Evolutionary conservation across 2,329 filamentous ascomycete genomes (phyloP), one percentile per base, ranked within the genome.

Genomic region (Epichloe gansuensis): DNA sequence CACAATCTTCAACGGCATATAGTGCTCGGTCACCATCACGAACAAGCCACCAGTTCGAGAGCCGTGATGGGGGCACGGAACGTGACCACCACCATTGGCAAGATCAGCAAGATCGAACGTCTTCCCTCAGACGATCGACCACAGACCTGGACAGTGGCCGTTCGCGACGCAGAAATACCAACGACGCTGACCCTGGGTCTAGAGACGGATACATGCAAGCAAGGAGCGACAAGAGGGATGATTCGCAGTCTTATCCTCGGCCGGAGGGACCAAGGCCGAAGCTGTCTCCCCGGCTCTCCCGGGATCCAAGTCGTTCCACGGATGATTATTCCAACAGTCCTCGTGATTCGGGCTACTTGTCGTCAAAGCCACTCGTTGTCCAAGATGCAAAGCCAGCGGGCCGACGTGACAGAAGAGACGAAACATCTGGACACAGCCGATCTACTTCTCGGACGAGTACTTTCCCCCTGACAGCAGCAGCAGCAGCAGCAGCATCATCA

Each of bases 271-370:
- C 63, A 3, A 54, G 53, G 12, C 39, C 54, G 7, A 56, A 49
- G 23, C 54, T 50, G 6, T 55, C 59, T 6, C 56, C 62, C 2
- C 54, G 57, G 38, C 45, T 48, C 12, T 61, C 55, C 49, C 63
- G 48, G 59, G 63, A 57, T 54, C 61, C 66, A 6, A 69, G 62
- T 17, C 66, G 67, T 36, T 71, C 69, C 3, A 68, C 66, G 27
- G 71, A 72, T 21, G 72, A 73, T 9, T 59, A 65, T 35, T 54
- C 63, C 11, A 68, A 62, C 51, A 59, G 58, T 3, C 57, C 62
- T 21, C 56, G 63, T 51, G 47, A 63, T 51, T 49, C 63, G 39
- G 58, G 60, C 7, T 58, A 60, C 38, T 64, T 62, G n/a, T 62
- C 64, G 6, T 63, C 64, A 34, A 66, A 66, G 51, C 68, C 68